Evolutionary conservation across 805 yeast genomes (phyloP), one percentile per base, ranked within the genome.

Genomic region (Metschnikowia continentalis): DNA sequence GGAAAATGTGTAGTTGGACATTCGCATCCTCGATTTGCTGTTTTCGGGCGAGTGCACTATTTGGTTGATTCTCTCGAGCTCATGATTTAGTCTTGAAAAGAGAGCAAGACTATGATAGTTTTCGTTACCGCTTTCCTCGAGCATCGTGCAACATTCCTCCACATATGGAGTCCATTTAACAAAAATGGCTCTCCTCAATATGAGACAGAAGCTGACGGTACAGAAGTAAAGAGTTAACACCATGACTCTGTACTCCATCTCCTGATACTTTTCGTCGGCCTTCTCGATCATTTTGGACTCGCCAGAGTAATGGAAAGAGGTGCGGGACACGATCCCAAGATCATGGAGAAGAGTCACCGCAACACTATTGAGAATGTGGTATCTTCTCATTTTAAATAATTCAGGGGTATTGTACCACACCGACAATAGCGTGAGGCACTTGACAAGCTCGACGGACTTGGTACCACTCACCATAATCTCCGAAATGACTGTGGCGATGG

Each of bases 401-500:
- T 89, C 96, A 0, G 96, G 88, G 3, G 88, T 80, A 56, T 86
- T 88, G 63, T 89, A 90, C 96, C 96, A 90, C 30, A 84, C 66
- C 23, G 86, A 78, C 47, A 86, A 70, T 5, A 88, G 60, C 17
- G 86, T 62, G 46, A 87, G 69, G 17, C 84, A 70, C 63, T 84
- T 83, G 37, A 90, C 69, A 35, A 88, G 66, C 63, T 88, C 91
- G 15, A 83, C 67, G 6, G 83, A 77, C 68, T 88, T 90, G 49
- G 80, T 76, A 17, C 96, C 96, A 23, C 79, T 72, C 7, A 85
- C 75, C 67, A 90, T 67, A 10, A 85, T 77, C 60, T 89, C 91
- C 46, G 78, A 69, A 10, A 81, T 64, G 14, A 83, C 61, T 26
- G 80, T 61, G 59, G 74, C 72, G 19, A 82, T 63, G 15, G 86